phyloP scores from a whole-genome alignment of 805 yeast genomes.

The Candida loeiensis region DNA sequence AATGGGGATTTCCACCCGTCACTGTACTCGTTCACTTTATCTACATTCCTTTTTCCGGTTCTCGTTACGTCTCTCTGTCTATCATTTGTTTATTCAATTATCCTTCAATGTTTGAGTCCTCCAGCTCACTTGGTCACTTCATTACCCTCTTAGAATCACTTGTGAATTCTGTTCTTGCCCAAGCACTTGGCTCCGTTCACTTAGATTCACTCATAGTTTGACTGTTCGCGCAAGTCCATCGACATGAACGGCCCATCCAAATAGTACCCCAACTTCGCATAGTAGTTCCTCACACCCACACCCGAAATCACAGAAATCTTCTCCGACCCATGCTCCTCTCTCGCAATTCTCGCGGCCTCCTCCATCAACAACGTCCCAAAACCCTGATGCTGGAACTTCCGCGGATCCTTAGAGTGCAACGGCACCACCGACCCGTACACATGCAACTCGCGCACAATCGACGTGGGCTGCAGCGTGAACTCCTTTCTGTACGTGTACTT shows the following conservation, averaged over 20 bases:
- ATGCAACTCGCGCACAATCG: slow-evolving; percentile 94
- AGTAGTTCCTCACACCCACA: slow-evolving; percentile 95
- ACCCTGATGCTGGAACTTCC: slow-evolving; percentile 98
- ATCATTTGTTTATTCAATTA: too few relatives aligned
- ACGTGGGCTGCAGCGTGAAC: slow-evolving; percentile 76
- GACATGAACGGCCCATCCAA: slow-evolving; percentile 98
- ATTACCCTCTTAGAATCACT: too few relatives aligned
- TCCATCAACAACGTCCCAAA: slow-evolving; percentile 97
- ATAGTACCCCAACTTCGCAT: slow-evolving; percentile 84
- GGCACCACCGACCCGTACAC: slow-evolving; percentile 98
- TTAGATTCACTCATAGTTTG: background rate
- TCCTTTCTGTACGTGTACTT: slow-evolving; percentile 90
- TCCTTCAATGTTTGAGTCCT: too few relatives aligned
- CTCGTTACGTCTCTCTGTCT: too few relatives aligned
- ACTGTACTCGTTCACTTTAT: too few relatives aligned
- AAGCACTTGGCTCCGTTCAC: background rate
- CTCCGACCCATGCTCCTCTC: slow-evolving; percentile 88
- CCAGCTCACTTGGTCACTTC: too few relatives aligned
- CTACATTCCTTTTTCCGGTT: too few relatives aligned
- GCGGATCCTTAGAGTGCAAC: slow-evolving; percentile 90
- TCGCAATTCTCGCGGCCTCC: slow-evolving; percentile 94
- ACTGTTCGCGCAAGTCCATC: slow-evolving; percentile 26
- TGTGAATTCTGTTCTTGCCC: too few relatives aligned
- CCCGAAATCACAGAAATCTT: slow-evolving; percentile 95
- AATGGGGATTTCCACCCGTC: too few relatives aligned